Base-by-base conservation (phyloP, 768 basidiomycete species). In the Kwoniella newhampshirensis region DNA sequence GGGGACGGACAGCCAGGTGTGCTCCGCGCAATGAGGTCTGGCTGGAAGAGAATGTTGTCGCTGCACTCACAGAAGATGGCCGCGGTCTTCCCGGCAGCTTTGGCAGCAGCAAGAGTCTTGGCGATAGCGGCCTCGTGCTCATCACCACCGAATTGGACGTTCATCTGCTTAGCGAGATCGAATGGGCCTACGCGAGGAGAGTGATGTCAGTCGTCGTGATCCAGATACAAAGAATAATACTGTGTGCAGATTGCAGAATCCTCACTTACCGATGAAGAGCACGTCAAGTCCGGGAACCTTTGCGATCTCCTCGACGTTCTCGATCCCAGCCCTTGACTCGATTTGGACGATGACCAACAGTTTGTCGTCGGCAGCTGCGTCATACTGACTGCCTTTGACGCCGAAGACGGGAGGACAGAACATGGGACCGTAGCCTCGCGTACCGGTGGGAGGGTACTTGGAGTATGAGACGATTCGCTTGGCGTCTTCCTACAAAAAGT, bases 301-400 rank as follows among this genome's bases (percentile, higher is more conserved):
- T 1, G 73, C 73, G 36, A 78, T 78, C 51, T 73, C 75, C 50
- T 73, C 69, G 18, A 71, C 71, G 57, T 77, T 77, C 53, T 73
- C 65, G 1, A 78, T 46, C 5, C 72, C 77, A 23, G 63, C 42
- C 17, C 54, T 48, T 3, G 64, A 67, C 58, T 78, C 77, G 37
- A 78, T 78, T 59, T 78, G 77, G 1, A 78, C 72, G 44, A 74
- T 72, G 41, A 74, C 70, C 17, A 78, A 51, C 3, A 71, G 59
- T 35, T 64, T 62, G 17, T 71, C 62, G 63, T 76, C 74, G 6
- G 74, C 68, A 11, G 54, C 58, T 5, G 53, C 54, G 20, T 70
- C 67, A 55, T 77, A 77, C 20, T 70, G 66, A n/a, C 63, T 53
- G 25, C 66, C 59, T 17, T 51, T 50, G 25, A 68, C 59, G 7